phyloP scores from a whole-genome alignment of 2,329 filamentous ascomycete species.

The Colletotrichum nymphaeae region DNA sequence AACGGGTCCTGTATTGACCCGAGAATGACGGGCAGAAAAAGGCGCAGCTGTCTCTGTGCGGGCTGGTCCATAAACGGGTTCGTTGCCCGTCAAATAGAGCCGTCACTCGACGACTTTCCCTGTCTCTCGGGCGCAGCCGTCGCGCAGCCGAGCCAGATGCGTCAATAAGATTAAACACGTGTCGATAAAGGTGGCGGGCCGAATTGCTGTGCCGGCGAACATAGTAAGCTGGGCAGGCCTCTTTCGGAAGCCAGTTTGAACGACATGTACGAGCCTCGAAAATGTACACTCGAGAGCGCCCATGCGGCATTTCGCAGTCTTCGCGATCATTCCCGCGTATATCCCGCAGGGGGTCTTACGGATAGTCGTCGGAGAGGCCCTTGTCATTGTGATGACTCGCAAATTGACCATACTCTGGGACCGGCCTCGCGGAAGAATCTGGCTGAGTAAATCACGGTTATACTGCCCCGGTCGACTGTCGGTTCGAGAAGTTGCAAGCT shows the following conservation, averaged over 20 bases:
- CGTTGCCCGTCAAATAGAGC: background rate
- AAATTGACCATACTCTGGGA: background rate
- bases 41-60: background rate
- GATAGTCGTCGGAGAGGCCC: background rate
- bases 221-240: background rate
- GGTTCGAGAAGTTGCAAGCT: background rate
- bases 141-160: background rate
- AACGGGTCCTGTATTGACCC: background rate
- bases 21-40: background rate
- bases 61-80: background rate
- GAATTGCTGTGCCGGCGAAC: background rate
- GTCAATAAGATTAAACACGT: constrained; percentile 2
- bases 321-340: background rate
- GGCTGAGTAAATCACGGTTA: background rate
- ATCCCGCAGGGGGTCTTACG: background rate
- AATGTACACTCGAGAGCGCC: background rate
- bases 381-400: background rate
- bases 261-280: background rate
- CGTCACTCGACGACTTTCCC: background rate
- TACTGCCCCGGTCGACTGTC: background rate
- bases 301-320: background rate
- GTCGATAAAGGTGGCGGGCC: background rate
- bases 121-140: background rate
- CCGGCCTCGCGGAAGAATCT: background rate
- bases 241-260: background rate